phyloP scores from a whole-genome alignment of 441 rosid genomes.

The Capsella rubella region DNA sequence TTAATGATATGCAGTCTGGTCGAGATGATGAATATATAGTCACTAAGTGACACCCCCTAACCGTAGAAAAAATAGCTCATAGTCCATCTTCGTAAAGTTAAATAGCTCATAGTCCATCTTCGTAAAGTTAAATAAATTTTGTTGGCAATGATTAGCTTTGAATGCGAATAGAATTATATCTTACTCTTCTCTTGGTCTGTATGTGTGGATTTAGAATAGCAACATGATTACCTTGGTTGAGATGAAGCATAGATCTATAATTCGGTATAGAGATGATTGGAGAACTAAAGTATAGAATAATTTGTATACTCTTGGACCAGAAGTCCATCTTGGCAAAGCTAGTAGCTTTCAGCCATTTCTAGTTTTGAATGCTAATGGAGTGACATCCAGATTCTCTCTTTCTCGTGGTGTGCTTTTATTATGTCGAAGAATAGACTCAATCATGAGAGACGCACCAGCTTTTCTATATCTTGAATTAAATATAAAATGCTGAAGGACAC shows the following conservation, averaged over 20 bases:
- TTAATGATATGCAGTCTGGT: background rate
- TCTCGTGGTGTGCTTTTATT: conserved; percentile 15
- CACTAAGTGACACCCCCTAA: background rate
- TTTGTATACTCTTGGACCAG: background rate
- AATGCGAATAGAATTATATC: background rate
- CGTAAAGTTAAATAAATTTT: conserved; percentile 43
- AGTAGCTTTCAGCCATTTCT: conserved; percentile 41
- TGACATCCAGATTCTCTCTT: conserved; percentile 29
- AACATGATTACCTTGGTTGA: conserved; percentile 3
- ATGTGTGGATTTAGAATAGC: background rate
- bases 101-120: conserved; percentile 49
- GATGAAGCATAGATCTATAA: background rate
- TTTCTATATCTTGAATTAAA: background rate
- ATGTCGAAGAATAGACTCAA: conserved; percentile 23
- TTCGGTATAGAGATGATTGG: background rate
- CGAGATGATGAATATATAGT: background rate
- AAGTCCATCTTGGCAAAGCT: conserved; percentile 62
- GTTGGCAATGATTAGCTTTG: background rate
- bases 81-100: conserved; percentile 61
- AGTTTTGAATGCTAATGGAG: conserved; percentile 68
- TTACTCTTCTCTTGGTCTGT: background rate
- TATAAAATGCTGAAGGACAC: background rate
- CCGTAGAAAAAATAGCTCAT: background rate
- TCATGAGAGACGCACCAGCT: conserved; percentile 2
- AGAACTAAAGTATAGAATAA: background rate